Conservation (phyloP, 768 basidiomycete species). For the Panellus pusillus region DNA sequence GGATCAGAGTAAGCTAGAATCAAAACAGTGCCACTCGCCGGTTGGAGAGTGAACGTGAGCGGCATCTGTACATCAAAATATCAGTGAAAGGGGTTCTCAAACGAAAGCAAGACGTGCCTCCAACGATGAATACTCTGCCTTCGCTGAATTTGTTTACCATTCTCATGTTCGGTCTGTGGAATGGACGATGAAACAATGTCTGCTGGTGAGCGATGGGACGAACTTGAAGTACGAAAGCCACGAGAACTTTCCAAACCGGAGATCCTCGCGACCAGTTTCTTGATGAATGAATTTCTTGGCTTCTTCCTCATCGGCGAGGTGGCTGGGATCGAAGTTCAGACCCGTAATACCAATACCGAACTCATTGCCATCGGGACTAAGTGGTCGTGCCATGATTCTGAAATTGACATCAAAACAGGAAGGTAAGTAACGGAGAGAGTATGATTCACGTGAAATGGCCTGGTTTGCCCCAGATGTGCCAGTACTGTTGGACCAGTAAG, state of each 20-base stretch:
- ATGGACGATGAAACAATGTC: neutral
- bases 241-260: conserved; percentile 14
- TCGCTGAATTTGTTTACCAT: conserved; percentile 27
- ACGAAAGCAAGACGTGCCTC: conserved; percentile 25
- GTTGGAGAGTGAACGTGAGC: conserved; percentile 26
- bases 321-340: conserved; percentile 20
- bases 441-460: too few relatives aligned
- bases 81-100: neutral
- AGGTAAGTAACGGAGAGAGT: too few relatives aligned
- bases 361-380: conserved; percentile 9
- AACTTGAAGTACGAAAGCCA: conserved; percentile 22
- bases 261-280: conserved; percentile 18
- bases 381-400: conserved; percentile 22
- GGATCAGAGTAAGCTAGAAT: too few relatives aligned
- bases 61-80: conserved; percentile 8
- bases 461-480: too few relatives aligned
- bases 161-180: conserved; percentile 27
- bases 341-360: conserved; percentile 23
- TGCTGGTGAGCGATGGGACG: neutral
- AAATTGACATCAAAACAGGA: neutral
- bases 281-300: conserved; percentile 15
- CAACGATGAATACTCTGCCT: conserved; percentile 26
- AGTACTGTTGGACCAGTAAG: too few relatives aligned
- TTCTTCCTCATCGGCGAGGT: conserved; percentile 19
- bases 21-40: neutral